Conservation (phyloP, 2,329 filamentous ascomycete species). For the Endocalyx cinctus region DNA sequence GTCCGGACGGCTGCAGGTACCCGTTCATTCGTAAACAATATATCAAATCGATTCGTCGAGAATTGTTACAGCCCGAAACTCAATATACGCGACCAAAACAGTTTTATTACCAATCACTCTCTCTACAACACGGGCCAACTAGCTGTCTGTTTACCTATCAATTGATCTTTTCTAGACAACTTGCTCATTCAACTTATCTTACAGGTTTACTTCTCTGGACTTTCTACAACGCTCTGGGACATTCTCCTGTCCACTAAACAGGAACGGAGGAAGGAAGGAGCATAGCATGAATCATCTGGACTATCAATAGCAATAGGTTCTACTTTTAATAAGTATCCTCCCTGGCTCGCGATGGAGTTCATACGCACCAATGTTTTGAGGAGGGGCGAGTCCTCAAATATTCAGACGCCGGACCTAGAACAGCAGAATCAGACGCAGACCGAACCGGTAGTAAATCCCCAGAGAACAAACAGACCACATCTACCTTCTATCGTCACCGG, state of each 20-base stretch:
- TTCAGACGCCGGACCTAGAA: constrained; percentile 11
- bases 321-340: constrained; percentile 7
- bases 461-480: too few relatives aligned
- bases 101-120: constrained; percentile 4
- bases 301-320: constrained; percentile 11
- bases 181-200: too few relatives aligned
- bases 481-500: too few relatives aligned
- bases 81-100: too few relatives aligned
- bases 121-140: constrained; percentile 6
- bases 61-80: constrained; percentile 13
- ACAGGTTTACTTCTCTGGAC: too few relatives aligned
- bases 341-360: constrained; percentile 16
- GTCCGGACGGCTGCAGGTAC: constrained; percentile 12
- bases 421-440: constrained; percentile 14
- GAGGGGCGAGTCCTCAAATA: constrained; percentile 12
- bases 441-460: too few relatives aligned
- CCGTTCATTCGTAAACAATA: constrained; percentile 6
- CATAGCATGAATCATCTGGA: constrained; percentile 15
- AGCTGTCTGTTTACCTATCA: constrained; percentile 1
- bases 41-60: constrained; percentile 20
- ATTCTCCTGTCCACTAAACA: too few relatives aligned
- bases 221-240: too few relatives aligned
- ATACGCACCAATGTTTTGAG: constrained; percentile 15
- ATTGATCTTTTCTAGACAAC: too few relatives aligned
- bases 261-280: constrained; percentile 1